Evolutionary conservation across 352 stramenopile species (phyloP).

Genomic region (Pythium aquatile): DNA sequence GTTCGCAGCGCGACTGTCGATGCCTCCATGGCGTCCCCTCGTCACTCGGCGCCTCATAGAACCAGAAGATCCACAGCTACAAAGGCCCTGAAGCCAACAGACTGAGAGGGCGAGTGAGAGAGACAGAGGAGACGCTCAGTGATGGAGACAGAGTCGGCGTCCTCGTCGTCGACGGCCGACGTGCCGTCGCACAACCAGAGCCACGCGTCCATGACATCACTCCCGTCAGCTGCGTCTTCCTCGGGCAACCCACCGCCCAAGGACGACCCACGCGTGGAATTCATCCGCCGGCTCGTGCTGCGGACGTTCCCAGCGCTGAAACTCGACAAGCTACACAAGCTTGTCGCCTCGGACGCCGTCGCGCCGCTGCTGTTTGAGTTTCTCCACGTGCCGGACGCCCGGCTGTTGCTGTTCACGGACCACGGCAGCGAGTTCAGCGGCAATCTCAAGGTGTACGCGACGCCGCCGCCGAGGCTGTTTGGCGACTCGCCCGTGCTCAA

Average conservation of each 20-base stretch:
- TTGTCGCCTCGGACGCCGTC: conserved; percentile 62
- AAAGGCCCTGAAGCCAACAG: background rate
- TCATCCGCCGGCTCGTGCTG: conserved; percentile 59
- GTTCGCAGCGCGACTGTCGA: conserved; percentile 3
- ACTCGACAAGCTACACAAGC: conserved; percentile 48
- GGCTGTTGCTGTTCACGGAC: conserved; percentile 71
- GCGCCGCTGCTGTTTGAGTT: conserved; percentile 71
- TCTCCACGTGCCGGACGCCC: conserved; percentile 54
- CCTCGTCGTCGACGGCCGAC: background rate
- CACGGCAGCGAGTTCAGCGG: conserved; percentile 55
- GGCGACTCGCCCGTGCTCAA: conserved; percentile 24
- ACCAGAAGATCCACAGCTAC: background rate
- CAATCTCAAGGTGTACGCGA: conserved; percentile 57
- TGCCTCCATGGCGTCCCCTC: background rate
- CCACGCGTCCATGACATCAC: conserved; percentile 13
- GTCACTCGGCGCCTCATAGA: background rate
- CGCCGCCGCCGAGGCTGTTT: conserved; percentile 55
- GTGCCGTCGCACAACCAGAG: conserved; percentile 9
- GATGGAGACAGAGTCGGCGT: conserved; percentile 20
- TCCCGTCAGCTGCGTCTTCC: background rate
- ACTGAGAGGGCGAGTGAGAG: background rate
- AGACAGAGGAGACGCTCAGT: background rate
- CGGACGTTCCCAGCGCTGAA: conserved; percentile 70
- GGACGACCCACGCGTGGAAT: conserved; percentile 63
- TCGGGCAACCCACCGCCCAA: conserved; percentile 29